Base-by-base conservation (phyloP, 805 yeast species). In the Ogataea wickerhamii region DNA sequence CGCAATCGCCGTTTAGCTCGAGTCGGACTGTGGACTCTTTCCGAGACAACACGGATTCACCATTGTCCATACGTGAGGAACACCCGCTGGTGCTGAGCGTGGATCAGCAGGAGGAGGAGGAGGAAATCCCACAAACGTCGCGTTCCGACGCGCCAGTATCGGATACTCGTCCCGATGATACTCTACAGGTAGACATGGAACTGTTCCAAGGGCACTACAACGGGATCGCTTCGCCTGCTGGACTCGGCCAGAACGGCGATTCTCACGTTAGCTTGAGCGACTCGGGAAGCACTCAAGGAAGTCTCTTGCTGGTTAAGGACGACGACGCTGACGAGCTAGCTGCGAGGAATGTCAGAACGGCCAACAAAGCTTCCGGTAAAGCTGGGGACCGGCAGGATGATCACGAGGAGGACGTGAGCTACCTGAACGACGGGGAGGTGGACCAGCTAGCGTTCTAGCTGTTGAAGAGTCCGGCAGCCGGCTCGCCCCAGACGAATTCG, bases 141-240 rank as follows among this genome's bases (percentile, higher is more conserved):
- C 19, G n/a, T 18, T n/a, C 13, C 18, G 28, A 16, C 10, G 14
- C 26, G 20, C 35, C 10, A n/a, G 13, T 7, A 12, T 12, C 43
- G 18, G 32, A 28, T 8, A 21, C 30, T 18, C 35, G 30, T 19
- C 23, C 17, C 6, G 20, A 36, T 19, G 28, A 19, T 21, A 22
- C n/a, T 5, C 17, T 32, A 6, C 40, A 35, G 17, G 24, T 47
- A n/a, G 52, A 40, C 18, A 24, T 49, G 34, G 53, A 47, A 31
- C 29, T 49, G 12, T 49, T 47, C 34, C 43, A 47, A 22, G 36
- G 32, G 18, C 45, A 40, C 11, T 43, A 43, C 26, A 37, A 41
- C 17, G 43, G 37, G 4, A 14, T 39, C 18, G 40, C 34, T 3
- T 26, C 44, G 11, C 44, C 40, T 8, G 14, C 27, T 3, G 18